Base-by-base conservation (phyloP, 2,329 filamentous ascomycete species). In the Bipolaris zeicola region DNA sequence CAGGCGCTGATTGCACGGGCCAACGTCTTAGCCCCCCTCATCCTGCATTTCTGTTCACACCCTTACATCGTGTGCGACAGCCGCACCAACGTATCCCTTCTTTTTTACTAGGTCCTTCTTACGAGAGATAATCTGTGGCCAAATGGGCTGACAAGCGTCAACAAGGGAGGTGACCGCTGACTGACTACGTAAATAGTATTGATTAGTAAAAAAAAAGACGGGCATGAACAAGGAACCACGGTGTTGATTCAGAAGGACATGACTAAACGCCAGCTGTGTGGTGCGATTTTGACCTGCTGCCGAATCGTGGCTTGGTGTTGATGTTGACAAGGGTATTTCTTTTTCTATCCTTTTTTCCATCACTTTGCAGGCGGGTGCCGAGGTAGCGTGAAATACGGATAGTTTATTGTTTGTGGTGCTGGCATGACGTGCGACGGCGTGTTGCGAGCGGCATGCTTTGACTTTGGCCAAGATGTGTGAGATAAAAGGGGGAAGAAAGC, bases 1-100 rank as follows among this genome's bases (percentile, higher is more conserved):
- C 57, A 62, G 50, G 49, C 55, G 45, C 45, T 48, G 33, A 4
- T n/a, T 16, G 42, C 42, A 44, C 42, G 42, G 42, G 4, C 42
- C 42, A 5, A 10, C 26, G 31, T 44, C 50, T 28, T 33, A 44
- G 47, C 55, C 55, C 34, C 45, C 14, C 48, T 28, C 36, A 60
- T 47, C 20, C n/a, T 39, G 24, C 43, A 54, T 57, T 37, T n/a
- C 33, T 48, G 45, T 20, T 50, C 55, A 52, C 58, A 58, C 51
- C 51, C 51, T 55, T 55, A 58, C 58, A 50, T 43, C 43, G 20
- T 20, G 45, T 52, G 51, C 14, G 39, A 31, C 50, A 42, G 31
- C 47, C 36, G 47, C 36, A 51, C 26, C 20, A 38, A 37, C 33
- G 24, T 58, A 50, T 58, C 58, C 55, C 58, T 60, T 57, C 50